Evolutionary conservation across 192 early-diverging fungal species (phyloP), one percentile per base, ranked within the genome.

Genomic region (Backusella morwellensis): DNA sequence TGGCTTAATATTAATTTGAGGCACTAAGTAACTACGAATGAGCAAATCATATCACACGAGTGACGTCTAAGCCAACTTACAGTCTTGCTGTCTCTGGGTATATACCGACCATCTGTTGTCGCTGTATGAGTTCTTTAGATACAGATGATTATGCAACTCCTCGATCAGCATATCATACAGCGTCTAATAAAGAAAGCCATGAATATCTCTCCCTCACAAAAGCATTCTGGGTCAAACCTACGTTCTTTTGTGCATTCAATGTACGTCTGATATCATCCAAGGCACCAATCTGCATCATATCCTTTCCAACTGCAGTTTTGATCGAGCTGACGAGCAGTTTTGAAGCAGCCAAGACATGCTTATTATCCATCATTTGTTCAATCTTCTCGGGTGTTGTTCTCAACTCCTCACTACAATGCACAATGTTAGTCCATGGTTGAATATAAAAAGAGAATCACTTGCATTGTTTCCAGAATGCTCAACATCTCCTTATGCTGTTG

Each of bases 401-500:
- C 14, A 93, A 77, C 44, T 93, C 92, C 59, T 93, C 92, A 56
- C 89, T 90, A 77, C 26, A 42, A 23, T 66, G 19, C 4, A 74
- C 32, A 32, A 3, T 34, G 17, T 23, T 29, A 35, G 21, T 6
- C 21, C 11, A 67, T 14, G 70, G 35, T 15, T 47, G 29, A 12
- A 34, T 35, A 26, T 26, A 44, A 1, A 67, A 15, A 29, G 23
- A 34, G 8, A 19, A 52, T 3, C 12, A 68, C 82, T 67, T 84
- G 88, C 88, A 95, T 89, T 42, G 86, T 88, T 73, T 93, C 89
- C 75, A 95, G 81, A 72, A 95, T 88, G 35, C 85, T 83, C 4
- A 95, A 87, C 85, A 95, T 93, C n/a, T 93, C 92, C 41, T 91
- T 92, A 47, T 91, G 86, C 77, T 93, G 91, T 73, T 91, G 90